A percentile compares a stretch with the other conserved stretches of the same genome.
phyloP scores from a whole-genome alignment of 805 yeast species.

The Blastobotrys robertii region DNA sequence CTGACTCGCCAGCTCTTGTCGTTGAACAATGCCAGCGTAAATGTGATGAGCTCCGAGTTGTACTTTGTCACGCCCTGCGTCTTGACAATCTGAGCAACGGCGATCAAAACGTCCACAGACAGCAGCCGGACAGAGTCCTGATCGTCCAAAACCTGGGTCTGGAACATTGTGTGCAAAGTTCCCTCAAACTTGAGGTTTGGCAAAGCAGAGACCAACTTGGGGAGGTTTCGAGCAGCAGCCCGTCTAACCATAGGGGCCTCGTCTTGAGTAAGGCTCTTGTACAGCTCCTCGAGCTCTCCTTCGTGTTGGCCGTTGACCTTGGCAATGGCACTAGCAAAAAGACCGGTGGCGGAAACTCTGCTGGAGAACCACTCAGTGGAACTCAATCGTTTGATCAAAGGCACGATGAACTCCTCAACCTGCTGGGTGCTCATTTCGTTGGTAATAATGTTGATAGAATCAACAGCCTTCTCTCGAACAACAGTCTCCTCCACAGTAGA shows the following conservation, averaged over 20 bases:
- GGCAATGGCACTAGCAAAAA: constrained; percentile 53
- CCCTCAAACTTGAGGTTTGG: constrained; percentile 35
- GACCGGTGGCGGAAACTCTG: constrained; percentile 84
- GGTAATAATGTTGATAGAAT: constrained; percentile 66
- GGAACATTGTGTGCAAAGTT: constrained; percentile 71
- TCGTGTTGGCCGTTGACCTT: constrained; percentile 32
- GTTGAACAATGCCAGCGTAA: constrained; percentile 59
- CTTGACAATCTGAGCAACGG: constrained; percentile 44
- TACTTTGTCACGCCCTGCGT: constrained; percentile 14
- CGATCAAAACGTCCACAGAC: constrained; percentile 76
- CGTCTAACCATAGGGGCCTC: constrained; percentile 98
- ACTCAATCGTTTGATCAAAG: constrained; percentile 66
- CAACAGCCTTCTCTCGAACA: constrained; percentile 90
- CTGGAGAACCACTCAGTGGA: constrained; percentile 92
- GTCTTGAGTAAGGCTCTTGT: constrained; percentile 65
- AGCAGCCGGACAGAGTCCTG: constrained; percentile 94
- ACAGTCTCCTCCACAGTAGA: constrained; percentile 94
- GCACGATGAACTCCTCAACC: constrained; percentile 56
- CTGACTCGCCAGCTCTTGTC: constrained; percentile 98
- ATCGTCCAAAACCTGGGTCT: constrained; percentile 63
- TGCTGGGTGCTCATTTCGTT: constrained; percentile 38
- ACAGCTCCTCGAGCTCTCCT: constrained; percentile 54
- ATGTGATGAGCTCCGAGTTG: constrained; percentile 22
- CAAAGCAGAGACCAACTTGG: constrained; percentile 56
- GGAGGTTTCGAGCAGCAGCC: constrained; percentile 81